Percentiles rank a stretch among this genome's conserved stretches.
phyloP scores from a whole-genome alignment of 495 filamentous ascomycete genomes.

The Aspergillus affinis region DNA sequence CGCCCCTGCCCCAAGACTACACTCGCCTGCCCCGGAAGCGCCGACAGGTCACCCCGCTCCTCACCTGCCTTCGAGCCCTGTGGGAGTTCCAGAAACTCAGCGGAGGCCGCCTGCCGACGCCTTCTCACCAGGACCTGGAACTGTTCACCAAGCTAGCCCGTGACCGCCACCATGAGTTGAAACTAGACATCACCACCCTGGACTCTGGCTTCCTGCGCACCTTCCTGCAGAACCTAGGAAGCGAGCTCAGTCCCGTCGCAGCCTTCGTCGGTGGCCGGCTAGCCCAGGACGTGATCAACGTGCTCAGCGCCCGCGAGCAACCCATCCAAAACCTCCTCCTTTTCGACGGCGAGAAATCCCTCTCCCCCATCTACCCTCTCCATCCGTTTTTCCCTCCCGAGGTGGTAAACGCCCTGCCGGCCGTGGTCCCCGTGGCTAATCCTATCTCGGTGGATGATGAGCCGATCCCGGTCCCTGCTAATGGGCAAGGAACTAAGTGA shows the following conservation, averaged over 20 bases:
- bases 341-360: conserved; percentile 80
- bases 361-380: conserved; percentile 76
- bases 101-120: conserved; percentile 53
- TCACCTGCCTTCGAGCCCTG: conserved; percentile 77
- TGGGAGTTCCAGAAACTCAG: conserved; percentile 71
- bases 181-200: conserved; percentile 73
- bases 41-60: conserved; percentile 72
- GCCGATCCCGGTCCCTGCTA: conserved; percentile 1
- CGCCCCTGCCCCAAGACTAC: conserved; percentile 69
- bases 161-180: conserved; percentile 71
- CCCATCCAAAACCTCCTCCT: conserved; percentile 92
- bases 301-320: conserved; percentile 84
- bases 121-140: conserved; percentile 58
- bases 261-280: conserved; percentile 88
- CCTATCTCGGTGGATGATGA: conserved; percentile 28
- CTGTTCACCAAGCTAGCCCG: conserved; percentile 74
- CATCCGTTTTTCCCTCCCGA: conserved; percentile 64
- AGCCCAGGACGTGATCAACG: conserved; percentile 96
- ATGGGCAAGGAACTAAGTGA: background rate
- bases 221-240: conserved; percentile 78
- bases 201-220: conserved; percentile 74
- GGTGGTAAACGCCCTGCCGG: conserved; percentile 24
- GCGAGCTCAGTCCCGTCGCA: conserved; percentile 82
- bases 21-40: conserved; percentile 63
- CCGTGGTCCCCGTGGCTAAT: conserved; percentile 34